A percentile compares a stretch with the other conserved stretches of the same genome.
Evolutionary conservation across 2,329 filamentous ascomycete species (phyloP).

Genomic region (Sporothrix pallida): DNA sequence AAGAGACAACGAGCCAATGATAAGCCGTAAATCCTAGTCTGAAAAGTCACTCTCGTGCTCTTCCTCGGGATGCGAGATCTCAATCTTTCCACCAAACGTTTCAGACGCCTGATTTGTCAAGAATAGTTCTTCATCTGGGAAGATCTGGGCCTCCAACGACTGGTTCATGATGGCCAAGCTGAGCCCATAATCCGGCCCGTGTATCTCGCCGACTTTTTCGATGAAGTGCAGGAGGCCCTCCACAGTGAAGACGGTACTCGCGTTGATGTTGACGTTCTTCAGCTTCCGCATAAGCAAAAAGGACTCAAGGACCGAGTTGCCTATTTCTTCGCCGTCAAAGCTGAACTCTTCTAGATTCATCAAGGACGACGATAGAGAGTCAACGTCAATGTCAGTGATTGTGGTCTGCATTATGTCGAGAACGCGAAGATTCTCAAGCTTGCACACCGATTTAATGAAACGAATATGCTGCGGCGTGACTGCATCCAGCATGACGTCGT

Average conservation of each 20-base stretch:
- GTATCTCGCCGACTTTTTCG: constrained; percentile 43
- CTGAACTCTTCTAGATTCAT: constrained; percentile 60
- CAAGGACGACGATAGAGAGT: constrained; percentile 52
- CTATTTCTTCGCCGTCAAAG: constrained; percentile 61
- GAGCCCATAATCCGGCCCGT: constrained; percentile 40
- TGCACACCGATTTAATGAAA: constrained; percentile 52
- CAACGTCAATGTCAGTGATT: constrained; percentile 57
- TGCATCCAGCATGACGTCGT: constrained; percentile 38
- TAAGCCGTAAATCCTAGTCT: constrained; percentile 36
- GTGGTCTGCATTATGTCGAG: constrained; percentile 59
- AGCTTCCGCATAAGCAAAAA: constrained; percentile 52
- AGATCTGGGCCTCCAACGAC: constrained; percentile 41
- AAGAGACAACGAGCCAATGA: background rate
- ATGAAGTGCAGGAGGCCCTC: constrained; percentile 55
- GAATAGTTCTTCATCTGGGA: constrained; percentile 39
- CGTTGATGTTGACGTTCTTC: constrained; percentile 59
- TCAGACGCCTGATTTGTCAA: constrained; percentile 41
- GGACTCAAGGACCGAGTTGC: constrained; percentile 51
- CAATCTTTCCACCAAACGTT: constrained; percentile 44
- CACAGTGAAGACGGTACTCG: constrained; percentile 60
- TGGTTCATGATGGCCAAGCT: constrained; percentile 47
- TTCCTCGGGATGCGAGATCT: constrained; percentile 48
- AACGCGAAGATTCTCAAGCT: constrained; percentile 57
- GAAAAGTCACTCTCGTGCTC: constrained; percentile 47
- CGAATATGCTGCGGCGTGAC: constrained; percentile 44